Evolutionary conservation across 345 rosid genomes (phyloP), one percentile per base, ranked within the genome.

Genomic region (Populus deltoides): DNA sequence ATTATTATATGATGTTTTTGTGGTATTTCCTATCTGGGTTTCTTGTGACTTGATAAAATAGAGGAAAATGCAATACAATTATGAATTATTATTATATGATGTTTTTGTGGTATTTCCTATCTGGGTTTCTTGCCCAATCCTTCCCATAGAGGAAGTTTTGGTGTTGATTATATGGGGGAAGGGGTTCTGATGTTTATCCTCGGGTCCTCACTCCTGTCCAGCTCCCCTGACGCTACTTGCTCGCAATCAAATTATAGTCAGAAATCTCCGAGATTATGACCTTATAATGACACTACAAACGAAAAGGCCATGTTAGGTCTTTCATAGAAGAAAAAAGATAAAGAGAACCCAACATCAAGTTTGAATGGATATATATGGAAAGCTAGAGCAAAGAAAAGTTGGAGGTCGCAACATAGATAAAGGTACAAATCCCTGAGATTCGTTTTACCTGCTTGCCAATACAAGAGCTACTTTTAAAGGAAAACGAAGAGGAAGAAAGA

Each of bases 321-420:
- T 41, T 59, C 41, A 45, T 15, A 45, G 11, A 6, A 47, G 8
- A 75, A 25, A 39, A 10, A 13, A n/a, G 47, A 68, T 24, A 5
- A 59, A 76, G 72, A 36, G 33, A 36, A 67, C 5, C 25, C 16
- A 20, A n/a, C 17, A 17, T 66, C 2, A 66, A 70, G 45, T 29
- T 61, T 2, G 35, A 57, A 57, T 18, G 66, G 36, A 27, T 15
- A 39, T 45, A 16, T 20, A 31, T 13, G 7, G 31, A 70, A 61
- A 29, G 74, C 7, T 33, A 74, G n/a, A 25, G 61, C 66, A 43
- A 76, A 24, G 61, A 57, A 38, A 70, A 69, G 68, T 20, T 77
- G 31, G 63, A 63, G 62, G 62, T 47, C n/a, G 47, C 51, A 41
- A 77, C 66, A 70, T 27, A 17, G n/a, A n/a, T 12, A 70, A 22